Evolutionary conservation across 2,329 filamentous ascomycete genomes (phyloP), one percentile per base, ranked within the genome.

Genomic region (Blastomyces parvus): DNA sequence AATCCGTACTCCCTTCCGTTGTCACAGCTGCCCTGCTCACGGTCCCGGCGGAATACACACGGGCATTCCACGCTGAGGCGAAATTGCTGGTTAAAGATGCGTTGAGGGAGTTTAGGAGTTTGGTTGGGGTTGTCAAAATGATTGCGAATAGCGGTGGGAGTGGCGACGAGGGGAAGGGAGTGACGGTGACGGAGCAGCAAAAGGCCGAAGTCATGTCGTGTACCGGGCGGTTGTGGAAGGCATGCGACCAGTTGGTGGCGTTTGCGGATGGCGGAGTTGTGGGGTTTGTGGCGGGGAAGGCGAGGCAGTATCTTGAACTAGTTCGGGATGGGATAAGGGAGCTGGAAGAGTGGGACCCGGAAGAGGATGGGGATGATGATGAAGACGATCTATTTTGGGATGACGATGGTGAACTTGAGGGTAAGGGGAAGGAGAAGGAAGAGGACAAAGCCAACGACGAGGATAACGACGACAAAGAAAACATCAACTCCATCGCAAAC

Each of bases 321-420:
- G 78, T 97, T 30, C 84, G 89, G 69, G 93, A 97, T 77, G 88
- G 91, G 0, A 84, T 95, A 68, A 85, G 89, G 66, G 93, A 97
- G 77, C 75, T 97, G 67, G 90, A 91, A 72, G 90, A 93, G 69
- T 97, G 92, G 91, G 86, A 87, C 25, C 88, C 91, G 1, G 88
- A 91, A 69, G 83, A 84, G 11, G 82, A 83, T 0, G 83, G 85
- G 2, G 85, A 85, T 0, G 86, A 85, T 1, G 76, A 78, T 58
- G 74, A 77, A 5, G 68, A 69, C 59, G 67, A 62, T 60, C 72
- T 76, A n/a, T 61, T 74, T 48, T 65, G 75, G 44, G 72, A 69
- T 25, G 67, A 70, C 2, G 65, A 68, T 2, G 62, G 64, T 22
- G 65, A 67, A 58, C 68, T 36, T 67, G 67, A 5, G 8, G 63